Conservation (phyloP, 1,139 yeast species). For the Yarrowia galli region DNA sequence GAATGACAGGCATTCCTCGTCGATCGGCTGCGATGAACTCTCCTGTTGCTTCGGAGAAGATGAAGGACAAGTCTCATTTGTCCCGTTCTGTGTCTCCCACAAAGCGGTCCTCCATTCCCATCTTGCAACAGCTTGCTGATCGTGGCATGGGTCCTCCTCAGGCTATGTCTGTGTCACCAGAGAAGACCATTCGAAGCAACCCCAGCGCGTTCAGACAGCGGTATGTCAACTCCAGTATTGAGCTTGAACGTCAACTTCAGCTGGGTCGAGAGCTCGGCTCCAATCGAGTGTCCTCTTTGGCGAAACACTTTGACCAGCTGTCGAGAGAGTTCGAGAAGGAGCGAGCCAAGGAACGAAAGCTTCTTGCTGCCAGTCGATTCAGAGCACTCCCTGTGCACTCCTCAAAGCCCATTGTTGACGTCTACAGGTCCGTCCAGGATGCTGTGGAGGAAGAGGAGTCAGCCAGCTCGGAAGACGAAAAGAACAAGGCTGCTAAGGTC, state of each 20-base stretch:
- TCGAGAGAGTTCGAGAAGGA: constrained; percentile 88
- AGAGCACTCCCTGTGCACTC: constrained; percentile 78
- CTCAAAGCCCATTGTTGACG: constrained; percentile 88
- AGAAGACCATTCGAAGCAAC: constrained; percentile 13
- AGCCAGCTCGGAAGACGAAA: constrained; percentile 50
- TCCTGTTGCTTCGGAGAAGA: not conserved
- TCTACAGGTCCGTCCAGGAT: constrained; percentile 86
- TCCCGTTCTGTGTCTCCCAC: constrained; percentile 32
- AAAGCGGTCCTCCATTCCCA: constrained; percentile 28
- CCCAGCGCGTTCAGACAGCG: constrained; percentile 22
- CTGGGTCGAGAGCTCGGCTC: constrained; percentile 40
- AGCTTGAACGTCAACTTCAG: constrained; percentile 48
- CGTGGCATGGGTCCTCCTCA: constrained; percentile 33
- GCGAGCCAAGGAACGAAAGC: constrained; percentile 77
- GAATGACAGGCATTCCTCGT: constrained; percentile 33
- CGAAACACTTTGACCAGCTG: constrained; percentile 74
- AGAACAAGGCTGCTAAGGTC: constrained; percentile 10
- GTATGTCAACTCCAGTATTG: constrained; percentile 41
- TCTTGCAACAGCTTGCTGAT: constrained; percentile 29
- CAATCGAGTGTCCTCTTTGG: constrained; percentile 52
- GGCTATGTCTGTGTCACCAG: constrained; percentile 28
- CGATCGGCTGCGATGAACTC: constrained; percentile 12
- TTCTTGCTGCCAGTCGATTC: constrained; percentile 66
- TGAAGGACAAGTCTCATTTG: constrained; percentile 16
- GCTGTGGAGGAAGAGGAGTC: constrained; percentile 63